A percentile compares a stretch with the other conserved stretches of the same genome.
These are phyloP conservation scores for Trichosporon sp. DNA, from an alignment of 1,284 basidiomycete genomes.

Conservation along the genomic window DNA sequence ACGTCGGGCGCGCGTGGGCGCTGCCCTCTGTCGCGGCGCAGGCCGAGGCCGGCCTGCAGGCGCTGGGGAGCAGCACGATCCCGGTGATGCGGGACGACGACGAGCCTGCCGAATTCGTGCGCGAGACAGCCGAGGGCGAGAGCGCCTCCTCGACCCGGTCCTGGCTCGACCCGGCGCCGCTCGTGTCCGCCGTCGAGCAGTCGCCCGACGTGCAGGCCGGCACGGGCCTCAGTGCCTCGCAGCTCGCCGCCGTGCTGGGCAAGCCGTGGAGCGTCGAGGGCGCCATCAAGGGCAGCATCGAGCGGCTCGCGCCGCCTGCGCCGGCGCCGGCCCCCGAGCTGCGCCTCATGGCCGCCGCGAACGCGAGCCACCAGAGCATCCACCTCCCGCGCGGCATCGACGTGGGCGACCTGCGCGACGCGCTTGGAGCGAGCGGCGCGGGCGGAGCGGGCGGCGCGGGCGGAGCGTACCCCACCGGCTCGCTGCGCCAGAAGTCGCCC, in stretches of 20 bases:
- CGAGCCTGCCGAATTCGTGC: conserved; percentile 36
- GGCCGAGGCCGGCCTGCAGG: neutral
- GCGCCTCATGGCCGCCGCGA: conserved; percentile 75
- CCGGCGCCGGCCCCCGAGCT: neutral
- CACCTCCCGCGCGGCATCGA: conserved; percentile 61
- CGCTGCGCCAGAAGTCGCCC: neutral
- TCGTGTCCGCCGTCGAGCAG: conserved; percentile 57
- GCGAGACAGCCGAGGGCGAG: conserved; percentile 36
- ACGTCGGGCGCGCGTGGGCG: conserved; percentile 69
- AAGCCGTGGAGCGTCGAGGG: conserved; percentile 66
- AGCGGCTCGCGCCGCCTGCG: conserved; percentile 12
- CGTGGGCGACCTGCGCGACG: conserved; percentile 77
- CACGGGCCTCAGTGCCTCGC: conserved; percentile 60
- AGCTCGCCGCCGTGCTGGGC: conserved; percentile 57
- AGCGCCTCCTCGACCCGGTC: conserved; percentile 30
- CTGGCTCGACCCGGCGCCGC: conserved; percentile 56
- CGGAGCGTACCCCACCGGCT: neutral
- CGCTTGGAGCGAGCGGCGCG: conserved; percentile 62
- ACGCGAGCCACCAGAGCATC: conserved; percentile 73
- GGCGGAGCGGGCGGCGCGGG: conserved; percentile 78
- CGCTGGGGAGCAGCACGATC: neutral
- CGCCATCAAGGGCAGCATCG: conserved; percentile 63
- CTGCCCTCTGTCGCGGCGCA: conserved; percentile 54
- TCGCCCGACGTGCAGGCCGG: conserved; percentile 59
- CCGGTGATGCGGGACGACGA: conserved; percentile 14